Conservation (phyloP, 768 basidiomycete species). For the Obba rivulosa region DNA sequence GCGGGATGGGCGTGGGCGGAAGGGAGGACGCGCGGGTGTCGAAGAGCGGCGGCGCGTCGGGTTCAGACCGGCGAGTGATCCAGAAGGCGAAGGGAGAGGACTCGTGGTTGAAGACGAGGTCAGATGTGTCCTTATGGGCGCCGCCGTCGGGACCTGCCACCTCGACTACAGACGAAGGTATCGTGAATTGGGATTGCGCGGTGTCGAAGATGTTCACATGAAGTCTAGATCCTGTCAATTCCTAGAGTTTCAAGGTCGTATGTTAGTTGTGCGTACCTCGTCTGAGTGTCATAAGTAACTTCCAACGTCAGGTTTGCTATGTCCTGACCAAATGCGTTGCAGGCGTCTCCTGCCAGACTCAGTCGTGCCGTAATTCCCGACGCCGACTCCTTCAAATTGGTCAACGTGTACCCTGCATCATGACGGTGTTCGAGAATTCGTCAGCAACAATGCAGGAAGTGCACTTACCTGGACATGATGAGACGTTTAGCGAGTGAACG, state of each 20-base stretch:
- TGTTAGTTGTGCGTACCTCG: conserved; percentile 34
- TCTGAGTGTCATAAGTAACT: conserved; percentile 57
- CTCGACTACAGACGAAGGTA: conserved; percentile 49
- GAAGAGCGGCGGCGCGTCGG: conserved; percentile 51
- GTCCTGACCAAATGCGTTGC: conserved; percentile 63
- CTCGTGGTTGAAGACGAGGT: conserved; percentile 67
- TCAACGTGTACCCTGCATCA: conserved; percentile 47
- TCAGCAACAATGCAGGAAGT: too few species aligned
- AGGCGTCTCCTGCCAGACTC: conserved; percentile 47
- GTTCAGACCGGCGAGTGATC: conserved; percentile 65
- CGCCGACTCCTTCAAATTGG: conserved; percentile 35
- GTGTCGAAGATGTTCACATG: conserved; percentile 67
- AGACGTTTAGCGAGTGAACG: conserved; percentile 8
- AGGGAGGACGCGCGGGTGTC: conserved; percentile 64
- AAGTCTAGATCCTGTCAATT: conserved; percentile 32
- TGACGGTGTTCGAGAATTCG: background rate
- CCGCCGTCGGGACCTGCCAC: conserved; percentile 31
- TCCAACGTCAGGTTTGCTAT: conserved; percentile 51
- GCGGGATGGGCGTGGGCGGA: conserved; percentile 53
- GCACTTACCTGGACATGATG: conserved; percentile 13
- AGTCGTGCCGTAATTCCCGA: conserved; percentile 54
- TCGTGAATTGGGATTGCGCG: conserved; percentile 54
- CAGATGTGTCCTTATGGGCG: conserved; percentile 38
- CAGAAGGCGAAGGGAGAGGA: conserved; percentile 70
- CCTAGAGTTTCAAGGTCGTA: conserved; percentile 35